Percentiles rank a stretch among this genome's conserved stretches.
Evolutionary conservation across 164 flowering plant genomes (phyloP).

Genomic region (Stephania cephalantha): DNA sequence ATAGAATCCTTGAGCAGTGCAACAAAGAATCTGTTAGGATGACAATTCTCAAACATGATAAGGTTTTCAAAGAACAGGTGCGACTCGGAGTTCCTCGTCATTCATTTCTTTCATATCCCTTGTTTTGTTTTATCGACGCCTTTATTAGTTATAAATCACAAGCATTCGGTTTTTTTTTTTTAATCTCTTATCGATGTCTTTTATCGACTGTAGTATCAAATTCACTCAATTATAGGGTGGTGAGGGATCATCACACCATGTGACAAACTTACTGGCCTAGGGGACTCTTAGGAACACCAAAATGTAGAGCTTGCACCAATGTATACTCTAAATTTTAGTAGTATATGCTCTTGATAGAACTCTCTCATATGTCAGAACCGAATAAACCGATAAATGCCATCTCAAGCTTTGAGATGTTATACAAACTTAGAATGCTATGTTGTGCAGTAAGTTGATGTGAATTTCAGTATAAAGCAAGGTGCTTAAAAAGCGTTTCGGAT

Average conservation of each 20-base stretch:
- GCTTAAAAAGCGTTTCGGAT: not conserved
- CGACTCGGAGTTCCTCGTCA: not conserved
- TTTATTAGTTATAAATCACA: not conserved
- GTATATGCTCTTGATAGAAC: no score
- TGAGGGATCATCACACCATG: not conserved
- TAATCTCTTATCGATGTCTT: no score
- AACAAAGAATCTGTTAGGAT: constrained; percentile 39
- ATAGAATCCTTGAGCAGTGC: constrained; percentile 31
- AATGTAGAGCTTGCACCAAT: no score
- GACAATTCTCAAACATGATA: constrained; percentile 63
- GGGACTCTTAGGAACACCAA: not conserved
- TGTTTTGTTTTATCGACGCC: not conserved
- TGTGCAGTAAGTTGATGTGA: not conserved
- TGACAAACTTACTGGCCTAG: not conserved
- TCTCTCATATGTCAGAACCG: no score
- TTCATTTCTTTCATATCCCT: not conserved
- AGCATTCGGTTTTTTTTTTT: no score
- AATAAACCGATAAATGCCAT: no score
- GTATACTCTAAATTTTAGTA: no score
- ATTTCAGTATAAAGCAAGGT: not conserved
- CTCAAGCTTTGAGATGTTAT: no score
- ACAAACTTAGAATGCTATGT: not conserved
- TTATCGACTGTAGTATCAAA: not conserved
- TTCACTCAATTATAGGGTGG: not conserved
- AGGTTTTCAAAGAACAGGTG: constrained; percentile 66